Conservation (phyloP, 345 rosid genomes). For the Lepidium sativum region DNA sequence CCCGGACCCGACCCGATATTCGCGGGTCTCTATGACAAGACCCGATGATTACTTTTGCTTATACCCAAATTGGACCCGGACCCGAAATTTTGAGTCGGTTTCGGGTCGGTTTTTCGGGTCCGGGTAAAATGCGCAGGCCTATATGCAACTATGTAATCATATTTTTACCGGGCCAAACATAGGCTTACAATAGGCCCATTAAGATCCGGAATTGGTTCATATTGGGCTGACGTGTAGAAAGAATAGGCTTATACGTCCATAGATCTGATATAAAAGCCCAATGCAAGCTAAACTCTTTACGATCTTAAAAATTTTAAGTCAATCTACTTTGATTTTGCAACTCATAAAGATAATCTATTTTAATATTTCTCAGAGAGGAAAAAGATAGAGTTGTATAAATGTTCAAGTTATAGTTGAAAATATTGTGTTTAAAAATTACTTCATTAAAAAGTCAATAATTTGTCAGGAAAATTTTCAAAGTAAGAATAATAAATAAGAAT, state of each 20-base stretch:
- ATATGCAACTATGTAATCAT: too few relatives aligned
- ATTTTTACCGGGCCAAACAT: too few relatives aligned
- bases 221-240: neutral
- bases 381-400: neutral
- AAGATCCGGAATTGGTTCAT: neutral
- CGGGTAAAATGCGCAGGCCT: too few relatives aligned
- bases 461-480: too few relatives aligned
- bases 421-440: neutral
- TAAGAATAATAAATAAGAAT: neutral
- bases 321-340: neutral
- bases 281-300: neutral
- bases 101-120: too few relatives aligned
- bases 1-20: too few relatives aligned
- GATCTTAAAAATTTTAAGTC: neutral
- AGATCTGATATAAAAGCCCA: neutral
- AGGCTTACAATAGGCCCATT: neutral
- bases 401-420: neutral
- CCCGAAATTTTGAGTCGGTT: too few relatives aligned
- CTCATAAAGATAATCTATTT: neutral
- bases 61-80: too few relatives aligned
- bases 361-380: neutral
- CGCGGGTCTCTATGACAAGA: too few relatives aligned
- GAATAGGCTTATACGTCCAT: too few relatives aligned
- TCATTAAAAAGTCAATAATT: slow-evolving; percentile 12
- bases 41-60: too few relatives aligned